Evolutionary conservation across 2,329 filamentous ascomycete genomes (phyloP).

Genomic region (Calycina herbarum): DNA sequence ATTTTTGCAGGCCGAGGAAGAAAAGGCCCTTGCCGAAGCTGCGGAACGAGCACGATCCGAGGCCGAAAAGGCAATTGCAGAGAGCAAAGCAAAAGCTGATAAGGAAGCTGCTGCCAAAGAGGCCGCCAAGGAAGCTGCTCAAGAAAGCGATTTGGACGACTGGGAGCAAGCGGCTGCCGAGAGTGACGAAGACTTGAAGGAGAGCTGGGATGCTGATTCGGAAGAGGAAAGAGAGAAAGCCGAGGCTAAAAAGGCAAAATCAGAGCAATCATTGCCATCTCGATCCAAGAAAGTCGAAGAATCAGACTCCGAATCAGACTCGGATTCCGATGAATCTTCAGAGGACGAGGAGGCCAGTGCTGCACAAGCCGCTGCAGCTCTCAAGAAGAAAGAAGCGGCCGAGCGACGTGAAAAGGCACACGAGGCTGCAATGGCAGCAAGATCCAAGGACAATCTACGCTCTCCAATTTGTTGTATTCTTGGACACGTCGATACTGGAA

Average conservation of each 20-base stretch:
- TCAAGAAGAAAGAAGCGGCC: constrained; percentile 84
- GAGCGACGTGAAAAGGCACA: constrained; percentile 87
- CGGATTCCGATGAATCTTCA: constrained; percentile 59
- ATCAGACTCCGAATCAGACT: constrained; percentile 49
- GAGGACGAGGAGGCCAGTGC: constrained; percentile 76
- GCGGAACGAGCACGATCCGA: constrained; percentile 68
- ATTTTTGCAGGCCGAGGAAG: constrained; percentile 65
- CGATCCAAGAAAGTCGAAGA: constrained; percentile 42
- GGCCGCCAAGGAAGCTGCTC: constrained; percentile 55
- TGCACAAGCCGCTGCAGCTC: constrained; percentile 68
- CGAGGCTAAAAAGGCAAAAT: constrained; percentile 33
- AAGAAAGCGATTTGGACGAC: constrained; percentile 67
- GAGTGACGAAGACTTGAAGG: constrained; percentile 77
- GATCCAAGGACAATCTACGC: constrained; percentile 90
- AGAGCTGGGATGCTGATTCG: constrained; percentile 87
- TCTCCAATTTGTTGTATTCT: constrained; percentile 99
- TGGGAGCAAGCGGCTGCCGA: constrained; percentile 85
- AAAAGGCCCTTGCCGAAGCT: constrained; percentile 74
- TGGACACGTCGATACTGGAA: constrained; percentile 99
- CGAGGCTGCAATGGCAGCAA: constrained; percentile 85
- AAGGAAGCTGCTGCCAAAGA: constrained; percentile 58
- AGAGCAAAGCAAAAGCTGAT: constrained; percentile 60
- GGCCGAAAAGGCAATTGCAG: constrained; percentile 65
- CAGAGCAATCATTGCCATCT: constrained; percentile 26
- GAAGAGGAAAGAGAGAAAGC: constrained; percentile 62